Evolutionary conservation across 176 grass and related monocot genomes (phyloP), one percentile per base, ranked within the genome.

Genomic region (Poa pratensis): DNA sequence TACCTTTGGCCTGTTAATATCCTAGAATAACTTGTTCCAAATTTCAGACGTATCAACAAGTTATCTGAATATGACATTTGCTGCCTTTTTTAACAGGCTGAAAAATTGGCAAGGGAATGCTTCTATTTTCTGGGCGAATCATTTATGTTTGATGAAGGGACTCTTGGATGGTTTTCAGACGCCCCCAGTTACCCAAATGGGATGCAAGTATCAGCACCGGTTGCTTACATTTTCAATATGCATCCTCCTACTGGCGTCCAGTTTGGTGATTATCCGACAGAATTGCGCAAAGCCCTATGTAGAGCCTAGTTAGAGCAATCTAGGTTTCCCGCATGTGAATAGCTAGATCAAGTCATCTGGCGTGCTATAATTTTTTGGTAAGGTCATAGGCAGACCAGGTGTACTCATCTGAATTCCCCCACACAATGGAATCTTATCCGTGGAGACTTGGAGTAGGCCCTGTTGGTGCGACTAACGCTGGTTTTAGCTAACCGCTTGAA

Each of bases 131-230:
- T 97, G 34, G 68, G 52, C 0, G 80, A 90, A 82, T 97, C 95
- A 15, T 93, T 97, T 78, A 61, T 90, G 70, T 97, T 93, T 66
- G 88, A 97, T 84, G 95, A 97, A 86, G 85, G 73, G 28, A 97
- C 80, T 78, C 85, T 97, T 15, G 88, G 80, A 20, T 85, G 82
- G 78, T 91, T 97, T 69, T 86, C 87, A 28, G 71, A 84, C n/a
- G 73, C 43, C 39, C 76, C 77, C 19, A 86, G 76, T 13, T 79
- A 78, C 8, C 27, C 82, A 39, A 91, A 82, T 85, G 75, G 80
- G 65, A 90, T 91, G 87, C 95, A 93, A 77, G 81, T 93, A 20
- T 89, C 88, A 28, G 87, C 84, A 40, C 88, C 95, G 52, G 80
- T 91, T 24, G 83, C 89, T 48, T 94, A 97, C 80, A 62, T 97